Evolutionary conservation across 2,329 filamentous ascomycete species (phyloP).

Genomic region (Diaporthe aspalathi): DNA sequence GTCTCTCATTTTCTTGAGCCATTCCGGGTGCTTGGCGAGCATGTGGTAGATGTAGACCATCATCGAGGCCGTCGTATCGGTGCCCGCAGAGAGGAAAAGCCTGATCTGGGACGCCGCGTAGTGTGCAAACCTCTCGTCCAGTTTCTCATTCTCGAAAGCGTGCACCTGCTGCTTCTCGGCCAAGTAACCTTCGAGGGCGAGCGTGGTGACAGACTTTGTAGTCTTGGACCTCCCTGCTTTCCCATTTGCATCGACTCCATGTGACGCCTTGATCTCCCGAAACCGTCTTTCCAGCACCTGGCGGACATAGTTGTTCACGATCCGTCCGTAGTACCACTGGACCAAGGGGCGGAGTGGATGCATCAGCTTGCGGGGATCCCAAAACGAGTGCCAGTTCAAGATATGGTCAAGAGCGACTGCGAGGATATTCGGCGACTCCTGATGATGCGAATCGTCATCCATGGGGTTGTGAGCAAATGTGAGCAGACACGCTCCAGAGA

Average conservation of each 20-base stretch:
- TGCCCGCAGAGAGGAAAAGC: slow-evolving; percentile 22
- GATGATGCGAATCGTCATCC: slow-evolving; percentile 15
- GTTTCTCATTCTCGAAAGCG: not conserved
- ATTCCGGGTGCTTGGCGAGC: slow-evolving; percentile 25
- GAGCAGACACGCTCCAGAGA: not conserved
- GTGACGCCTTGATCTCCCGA: not conserved
- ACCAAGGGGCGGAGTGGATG: slow-evolving; percentile 11
- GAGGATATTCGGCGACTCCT: slow-evolving; percentile 7
- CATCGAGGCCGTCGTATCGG: slow-evolving; percentile 3
- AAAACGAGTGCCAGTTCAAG: slow-evolving; percentile 14
- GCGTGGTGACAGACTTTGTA: slow-evolving; percentile 17
- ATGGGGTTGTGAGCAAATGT: not conserved
- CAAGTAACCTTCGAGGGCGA: slow-evolving; percentile 20
- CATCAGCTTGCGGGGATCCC: slow-evolving; percentile 23
- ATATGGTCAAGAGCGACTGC: not conserved
- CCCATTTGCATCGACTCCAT: not conserved
- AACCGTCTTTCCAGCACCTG: not conserved
- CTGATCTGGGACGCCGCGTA: slow-evolving; percentile 17
- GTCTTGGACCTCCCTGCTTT: not conserved
- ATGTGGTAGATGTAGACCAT: slow-evolving; percentile 21
- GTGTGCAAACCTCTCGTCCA: slow-evolving; percentile 12
- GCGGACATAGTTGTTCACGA: not conserved
- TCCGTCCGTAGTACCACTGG: not conserved
- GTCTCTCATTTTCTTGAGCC: not conserved
- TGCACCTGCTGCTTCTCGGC: not conserved